phyloP scores from a whole-genome alignment of 495 filamentous ascomycete species.

The Penicillium cataractarum region DNA sequence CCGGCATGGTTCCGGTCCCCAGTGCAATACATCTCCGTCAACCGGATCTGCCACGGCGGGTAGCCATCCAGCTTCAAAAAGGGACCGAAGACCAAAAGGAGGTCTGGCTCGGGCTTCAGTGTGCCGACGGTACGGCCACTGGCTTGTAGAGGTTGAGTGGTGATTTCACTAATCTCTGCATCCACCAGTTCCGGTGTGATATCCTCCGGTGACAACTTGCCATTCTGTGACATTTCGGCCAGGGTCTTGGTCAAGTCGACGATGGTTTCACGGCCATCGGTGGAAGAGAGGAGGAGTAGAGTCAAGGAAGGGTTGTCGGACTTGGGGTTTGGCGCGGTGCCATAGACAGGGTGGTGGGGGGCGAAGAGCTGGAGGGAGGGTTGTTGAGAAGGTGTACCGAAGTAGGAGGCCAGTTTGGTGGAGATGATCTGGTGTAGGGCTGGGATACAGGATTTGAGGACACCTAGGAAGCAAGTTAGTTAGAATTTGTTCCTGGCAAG shows the following conservation, averaged over 20 bases:
- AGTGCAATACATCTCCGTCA: constrained; percentile 87
- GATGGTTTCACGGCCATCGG: constrained; percentile 88
- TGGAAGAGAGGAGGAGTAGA: constrained; percentile 83
- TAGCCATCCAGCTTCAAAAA: constrained; percentile 84
- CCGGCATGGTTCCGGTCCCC: constrained; percentile 48
- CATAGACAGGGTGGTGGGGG: constrained; percentile 62
- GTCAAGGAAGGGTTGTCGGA: constrained; percentile 58
- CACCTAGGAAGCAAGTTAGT: constrained; percentile 53
- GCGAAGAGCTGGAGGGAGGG: constrained; percentile 73
- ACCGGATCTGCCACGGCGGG: constrained; percentile 91
- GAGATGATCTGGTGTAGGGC: constrained; percentile 73
- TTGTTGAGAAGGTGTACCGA: constrained; percentile 62
- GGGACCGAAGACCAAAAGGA: constrained; percentile 84
- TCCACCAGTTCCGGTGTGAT: constrained; percentile 88
- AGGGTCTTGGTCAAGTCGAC: constrained; percentile 95
- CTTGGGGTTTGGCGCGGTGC: constrained; percentile 22
- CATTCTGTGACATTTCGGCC: constrained; percentile 89
- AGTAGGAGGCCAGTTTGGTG: constrained; percentile 79
- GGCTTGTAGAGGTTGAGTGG: constrained; percentile 38
- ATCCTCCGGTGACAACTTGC: constrained; percentile 75
- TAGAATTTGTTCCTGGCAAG: too few species aligned
- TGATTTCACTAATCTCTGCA: constrained; percentile 74
- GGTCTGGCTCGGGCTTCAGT: constrained; percentile 72
- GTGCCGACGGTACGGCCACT: constrained; percentile 5
- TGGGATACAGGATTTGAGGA: constrained; percentile 82